phyloP scores from a whole-genome alignment of 495 filamentous ascomycete species.

The Podospora pseudoanserina region DNA sequence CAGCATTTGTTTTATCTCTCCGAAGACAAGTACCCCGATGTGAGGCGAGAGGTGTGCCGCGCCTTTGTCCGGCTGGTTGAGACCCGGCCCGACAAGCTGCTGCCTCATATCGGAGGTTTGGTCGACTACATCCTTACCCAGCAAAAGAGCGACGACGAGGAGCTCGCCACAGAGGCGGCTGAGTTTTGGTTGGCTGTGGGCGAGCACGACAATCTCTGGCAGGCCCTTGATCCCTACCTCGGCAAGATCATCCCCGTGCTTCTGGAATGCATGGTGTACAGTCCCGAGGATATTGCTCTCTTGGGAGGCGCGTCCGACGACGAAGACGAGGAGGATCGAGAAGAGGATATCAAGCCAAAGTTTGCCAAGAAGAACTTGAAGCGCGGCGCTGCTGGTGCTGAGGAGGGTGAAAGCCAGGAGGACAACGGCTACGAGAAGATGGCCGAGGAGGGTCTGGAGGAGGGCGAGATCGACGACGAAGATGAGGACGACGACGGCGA shows the following conservation, averaged over 20 bases:
- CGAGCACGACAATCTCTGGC: conserved; percentile 75
- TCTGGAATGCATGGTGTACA: conserved; percentile 93
- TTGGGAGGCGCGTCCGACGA: conserved; percentile 81
- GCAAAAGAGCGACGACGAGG: conserved; percentile 84
- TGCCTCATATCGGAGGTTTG: conserved; percentile 81
- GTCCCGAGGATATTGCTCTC: conserved; percentile 83
- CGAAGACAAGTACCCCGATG: conserved; percentile 67
- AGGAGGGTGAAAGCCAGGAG: conserved; percentile 50
- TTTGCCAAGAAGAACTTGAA: conserved; percentile 71
- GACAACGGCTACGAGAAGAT: conserved; percentile 49
- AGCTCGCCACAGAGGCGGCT: conserved; percentile 88
- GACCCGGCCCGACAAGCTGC: conserved; percentile 80
- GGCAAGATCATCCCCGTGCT: conserved; percentile 84
- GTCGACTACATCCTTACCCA: conserved; percentile 91
- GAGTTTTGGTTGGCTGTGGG: conserved; percentile 97
- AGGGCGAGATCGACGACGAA: conserved; percentile 79
- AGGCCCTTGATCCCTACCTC: conserved; percentile 70
- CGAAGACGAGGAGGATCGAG: conserved; percentile 85
- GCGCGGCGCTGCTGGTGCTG: conserved; percentile 50
- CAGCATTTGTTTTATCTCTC: conserved; percentile 78
- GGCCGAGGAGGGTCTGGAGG: conserved; percentile 71
- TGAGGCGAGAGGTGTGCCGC: conserved; percentile 87
- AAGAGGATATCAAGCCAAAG: conserved; percentile 86
- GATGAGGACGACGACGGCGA: conserved; percentile 66
- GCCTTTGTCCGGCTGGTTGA: conserved; percentile 92